Evolutionary conservation across 441 rosid genomes (phyloP).

Genomic region (Bocquillonia castaneifolia): DNA sequence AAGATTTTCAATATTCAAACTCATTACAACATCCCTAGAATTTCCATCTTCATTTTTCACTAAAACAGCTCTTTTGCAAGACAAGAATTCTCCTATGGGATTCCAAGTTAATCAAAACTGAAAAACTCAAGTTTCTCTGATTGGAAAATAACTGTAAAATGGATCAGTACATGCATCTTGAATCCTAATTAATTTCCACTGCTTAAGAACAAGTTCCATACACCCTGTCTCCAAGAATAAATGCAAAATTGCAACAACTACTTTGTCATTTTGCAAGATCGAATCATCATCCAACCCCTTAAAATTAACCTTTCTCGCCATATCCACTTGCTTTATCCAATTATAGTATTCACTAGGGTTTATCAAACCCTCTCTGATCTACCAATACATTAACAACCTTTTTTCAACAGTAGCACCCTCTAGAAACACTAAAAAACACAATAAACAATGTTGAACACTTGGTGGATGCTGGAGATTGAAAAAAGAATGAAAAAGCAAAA

Average conservation of each 20-base stretch:
- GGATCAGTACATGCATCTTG: slow-evolving; percentile 37
- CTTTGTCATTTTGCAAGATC: no score
- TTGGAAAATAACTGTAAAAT: slow-evolving; percentile 34
- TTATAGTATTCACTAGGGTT: no score
- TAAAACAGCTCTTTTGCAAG: slow-evolving; percentile 25
- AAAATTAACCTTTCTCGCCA: no score
- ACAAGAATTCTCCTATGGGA: slow-evolving; percentile 6
- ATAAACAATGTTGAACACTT: slow-evolving; percentile 22
- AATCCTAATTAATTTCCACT: slow-evolving; percentile 23
- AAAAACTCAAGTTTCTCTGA: slow-evolving; percentile 27
- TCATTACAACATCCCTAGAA: neutral
- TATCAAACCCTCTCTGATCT: slow-evolving; percentile 42
- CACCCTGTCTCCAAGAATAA: slow-evolving; percentile 22
- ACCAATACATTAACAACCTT: slow-evolving; percentile 46
- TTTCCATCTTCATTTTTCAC: no score
- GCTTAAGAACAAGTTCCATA: slow-evolving; percentile 29
- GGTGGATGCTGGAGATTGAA: neutral
- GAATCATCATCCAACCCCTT: no score
- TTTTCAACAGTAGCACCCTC: slow-evolving; percentile 41
- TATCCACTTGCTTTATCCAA: no score
- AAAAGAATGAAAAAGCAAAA: no score
- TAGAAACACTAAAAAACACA: slow-evolving; percentile 36
- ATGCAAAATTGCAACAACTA: slow-evolving; percentile 11
- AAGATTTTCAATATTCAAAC: slow-evolving; percentile 1
- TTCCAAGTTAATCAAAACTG: slow-evolving; percentile 18